Evolutionary conservation across 306 rosid species (phyloP).

Genomic region (Cajanus cajan): DNA sequence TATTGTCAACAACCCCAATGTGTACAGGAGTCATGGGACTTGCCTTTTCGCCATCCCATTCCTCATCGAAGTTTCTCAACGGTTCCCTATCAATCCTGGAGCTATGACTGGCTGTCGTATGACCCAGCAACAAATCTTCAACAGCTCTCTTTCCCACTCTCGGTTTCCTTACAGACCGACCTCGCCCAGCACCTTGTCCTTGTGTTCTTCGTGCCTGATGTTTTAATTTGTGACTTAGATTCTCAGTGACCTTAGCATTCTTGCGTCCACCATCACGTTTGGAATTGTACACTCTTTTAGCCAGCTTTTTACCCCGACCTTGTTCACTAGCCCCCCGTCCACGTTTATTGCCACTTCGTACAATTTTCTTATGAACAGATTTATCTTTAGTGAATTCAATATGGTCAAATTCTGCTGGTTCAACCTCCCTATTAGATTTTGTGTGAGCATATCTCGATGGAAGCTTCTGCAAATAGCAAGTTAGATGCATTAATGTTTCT

Average conservation of each 20-base stretch:
- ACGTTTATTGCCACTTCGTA: conserved; percentile 59
- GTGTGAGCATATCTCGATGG: conserved; percentile 57
- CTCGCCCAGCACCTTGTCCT: conserved; percentile 73
- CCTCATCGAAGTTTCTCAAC: conserved; percentile 60
- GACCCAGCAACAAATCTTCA: conserved; percentile 56
- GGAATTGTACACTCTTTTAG: conserved; percentile 50
- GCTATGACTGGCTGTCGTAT: conserved; percentile 37
- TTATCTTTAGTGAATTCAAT: conserved; percentile 45
- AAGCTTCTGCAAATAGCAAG: conserved; percentile 51
- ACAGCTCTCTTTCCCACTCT: conserved; percentile 68
- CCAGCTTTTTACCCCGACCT: conserved; percentile 64
- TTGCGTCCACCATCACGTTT: conserved; percentile 43
- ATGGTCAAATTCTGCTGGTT: conserved; percentile 43
- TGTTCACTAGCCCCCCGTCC: conserved; percentile 70
- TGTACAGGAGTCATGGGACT: conserved; percentile 37
- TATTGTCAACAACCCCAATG: conserved; percentile 52
- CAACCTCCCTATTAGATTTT: conserved; percentile 55
- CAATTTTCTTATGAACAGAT: conserved; percentile 48
- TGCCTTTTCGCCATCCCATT: conserved; percentile 72
- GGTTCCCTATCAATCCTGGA: conserved; percentile 60
- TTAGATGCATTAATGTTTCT: conserved; percentile 9
- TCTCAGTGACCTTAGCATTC: conserved; percentile 46
- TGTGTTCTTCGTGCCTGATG: conserved; percentile 52
- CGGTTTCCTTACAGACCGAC: conserved; percentile 84
- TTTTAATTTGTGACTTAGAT: conserved; percentile 50